phyloP scores from a whole-genome alignment of 306 rosid species.

The Castanospermum australe region DNA sequence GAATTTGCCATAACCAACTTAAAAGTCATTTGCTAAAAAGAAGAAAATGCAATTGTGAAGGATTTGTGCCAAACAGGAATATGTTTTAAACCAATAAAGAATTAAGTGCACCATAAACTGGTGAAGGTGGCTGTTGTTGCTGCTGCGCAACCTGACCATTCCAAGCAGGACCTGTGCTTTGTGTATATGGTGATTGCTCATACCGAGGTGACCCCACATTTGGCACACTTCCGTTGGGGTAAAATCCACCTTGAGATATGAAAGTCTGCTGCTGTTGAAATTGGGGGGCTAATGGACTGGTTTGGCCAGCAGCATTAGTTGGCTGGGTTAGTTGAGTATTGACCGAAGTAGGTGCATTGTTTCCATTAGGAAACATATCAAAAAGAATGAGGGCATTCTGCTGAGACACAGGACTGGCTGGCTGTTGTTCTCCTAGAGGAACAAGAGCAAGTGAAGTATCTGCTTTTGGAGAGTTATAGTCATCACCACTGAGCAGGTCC shows the following conservation, averaged over 20 bases:
- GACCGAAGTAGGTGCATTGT: slow-evolving; percentile 45
- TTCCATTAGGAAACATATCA: slow-evolving; percentile 71
- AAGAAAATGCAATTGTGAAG: slow-evolving; percentile 33
- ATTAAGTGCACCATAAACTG: slow-evolving; percentile 57
- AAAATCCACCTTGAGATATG: slow-evolving; percentile 64
- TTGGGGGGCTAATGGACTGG: slow-evolving; percentile 44
- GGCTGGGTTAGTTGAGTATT: slow-evolving; percentile 48
- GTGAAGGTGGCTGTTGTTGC: slow-evolving; percentile 50
- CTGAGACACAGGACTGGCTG: slow-evolving; percentile 52
- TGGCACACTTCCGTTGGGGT: slow-evolving; percentile 58
- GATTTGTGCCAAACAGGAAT: slow-evolving; percentile 1
- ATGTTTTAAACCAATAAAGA: background rate
- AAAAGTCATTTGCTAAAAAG: background rate
- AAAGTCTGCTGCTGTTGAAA: slow-evolving; percentile 55
- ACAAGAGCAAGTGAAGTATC: slow-evolving; percentile 84
- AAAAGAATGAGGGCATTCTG: slow-evolving; percentile 81
- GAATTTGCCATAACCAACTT: background rate
- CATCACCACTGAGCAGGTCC: slow-evolving; percentile 96
- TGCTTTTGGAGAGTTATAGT: slow-evolving; percentile 75
- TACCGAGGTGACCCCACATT: slow-evolving; percentile 60
- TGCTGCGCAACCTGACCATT: slow-evolving; percentile 74
- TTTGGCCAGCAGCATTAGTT: slow-evolving; percentile 51
- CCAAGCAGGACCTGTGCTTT: slow-evolving; percentile 72
- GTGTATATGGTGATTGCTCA: slow-evolving; percentile 59
- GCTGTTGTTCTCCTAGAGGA: slow-evolving; percentile 68